Evolutionary conservation across 257 asterid species (phyloP).

Genomic region (Plectranthus barbatus): DNA sequence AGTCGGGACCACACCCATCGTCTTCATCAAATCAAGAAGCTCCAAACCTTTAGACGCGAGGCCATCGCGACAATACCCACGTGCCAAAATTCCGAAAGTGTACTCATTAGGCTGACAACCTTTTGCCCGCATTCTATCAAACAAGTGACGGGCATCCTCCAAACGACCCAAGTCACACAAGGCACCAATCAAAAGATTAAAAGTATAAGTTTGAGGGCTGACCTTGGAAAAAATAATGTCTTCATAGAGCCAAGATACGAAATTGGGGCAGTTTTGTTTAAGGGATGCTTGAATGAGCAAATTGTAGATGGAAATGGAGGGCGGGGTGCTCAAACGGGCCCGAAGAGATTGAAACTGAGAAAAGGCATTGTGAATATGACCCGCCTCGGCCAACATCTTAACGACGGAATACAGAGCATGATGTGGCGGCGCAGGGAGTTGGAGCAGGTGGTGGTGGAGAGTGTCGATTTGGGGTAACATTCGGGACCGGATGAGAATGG

Average conservation of each 20-base stretch:
- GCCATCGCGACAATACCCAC: slow-evolving; percentile 67
- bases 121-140: slow-evolving; percentile 65
- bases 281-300: slow-evolving; percentile 42
- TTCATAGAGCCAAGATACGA: slow-evolving; percentile 50
- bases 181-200: slow-evolving; percentile 61
- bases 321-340: slow-evolving; percentile 38
- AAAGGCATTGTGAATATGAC: slow-evolving; percentile 37
- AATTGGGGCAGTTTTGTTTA: slow-evolving; percentile 15
- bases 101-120: slow-evolving; percentile 73
- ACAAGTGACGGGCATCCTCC: slow-evolving; percentile 63
- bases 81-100: slow-evolving; percentile 67
- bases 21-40: slow-evolving; percentile 58
- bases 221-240: slow-evolving; percentile 62
- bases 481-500: slow-evolving; percentile 56
- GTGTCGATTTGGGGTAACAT: slow-evolving; percentile 56
- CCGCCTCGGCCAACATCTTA: slow-evolving; percentile 37
- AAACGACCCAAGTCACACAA: slow-evolving; percentile 56
- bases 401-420: slow-evolving; percentile 37
- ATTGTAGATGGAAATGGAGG: slow-evolving; percentile 52
- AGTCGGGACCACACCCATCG: slow-evolving; percentile 45
- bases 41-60: slow-evolving; percentile 52
- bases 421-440: slow-evolving; percentile 17
- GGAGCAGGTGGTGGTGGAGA: slow-evolving; percentile 51
- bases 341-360: slow-evolving; percentile 62
- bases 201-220: slow-evolving; percentile 56